Evolutionary conservation across 305 asterid species (phyloP).

Genomic region (Fraxinus latifolia): DNA sequence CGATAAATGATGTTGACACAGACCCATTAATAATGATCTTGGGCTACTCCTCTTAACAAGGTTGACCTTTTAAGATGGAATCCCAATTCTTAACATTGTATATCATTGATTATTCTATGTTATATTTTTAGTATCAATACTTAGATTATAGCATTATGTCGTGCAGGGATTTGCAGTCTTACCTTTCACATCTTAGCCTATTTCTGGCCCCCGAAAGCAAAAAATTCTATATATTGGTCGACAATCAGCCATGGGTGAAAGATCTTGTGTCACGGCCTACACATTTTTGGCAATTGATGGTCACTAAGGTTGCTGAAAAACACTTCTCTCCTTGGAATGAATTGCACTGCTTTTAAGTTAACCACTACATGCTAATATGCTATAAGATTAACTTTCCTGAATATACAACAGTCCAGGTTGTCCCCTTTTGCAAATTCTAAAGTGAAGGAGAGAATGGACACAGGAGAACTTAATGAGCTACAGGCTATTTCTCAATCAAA

Average conservation of each 20-base stretch:
- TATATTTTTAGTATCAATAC: neutral
- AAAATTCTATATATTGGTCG: slow-evolving; percentile 74
- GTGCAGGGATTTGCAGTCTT: slow-evolving; percentile 88
- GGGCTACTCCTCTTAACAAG: too few relatives aligned
- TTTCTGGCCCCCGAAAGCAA: slow-evolving; percentile 78
- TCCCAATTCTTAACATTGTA: too few relatives aligned
- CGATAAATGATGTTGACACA: too few relatives aligned
- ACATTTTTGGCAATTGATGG: slow-evolving; percentile 95
- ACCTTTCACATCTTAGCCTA: slow-evolving; percentile 83
- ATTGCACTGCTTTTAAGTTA: neutral
- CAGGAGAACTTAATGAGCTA: slow-evolving; percentile 33
- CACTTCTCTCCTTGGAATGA: slow-evolving; percentile 20
- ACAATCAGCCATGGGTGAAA: slow-evolving; percentile 88
- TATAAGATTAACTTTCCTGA: slow-evolving; percentile 19
- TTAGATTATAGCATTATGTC: slow-evolving; percentile 11
- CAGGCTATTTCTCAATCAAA: slow-evolving; percentile 40
- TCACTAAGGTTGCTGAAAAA: slow-evolving; percentile 68
- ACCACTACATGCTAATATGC: slow-evolving; percentile 1
- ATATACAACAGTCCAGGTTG: slow-evolving; percentile 68
- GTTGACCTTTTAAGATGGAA: too few relatives aligned
- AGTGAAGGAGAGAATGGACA: slow-evolving; percentile 51
- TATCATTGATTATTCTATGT: neutral
- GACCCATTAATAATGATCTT: too few relatives aligned
- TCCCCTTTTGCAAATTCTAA: slow-evolving; percentile 92
- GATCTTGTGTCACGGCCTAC: slow-evolving; percentile 77